These are phyloP conservation scores for Backusella mclennaniae DNA, from an alignment of 192 early-diverging fungal genomes.

Conservation along the genomic window DNA sequence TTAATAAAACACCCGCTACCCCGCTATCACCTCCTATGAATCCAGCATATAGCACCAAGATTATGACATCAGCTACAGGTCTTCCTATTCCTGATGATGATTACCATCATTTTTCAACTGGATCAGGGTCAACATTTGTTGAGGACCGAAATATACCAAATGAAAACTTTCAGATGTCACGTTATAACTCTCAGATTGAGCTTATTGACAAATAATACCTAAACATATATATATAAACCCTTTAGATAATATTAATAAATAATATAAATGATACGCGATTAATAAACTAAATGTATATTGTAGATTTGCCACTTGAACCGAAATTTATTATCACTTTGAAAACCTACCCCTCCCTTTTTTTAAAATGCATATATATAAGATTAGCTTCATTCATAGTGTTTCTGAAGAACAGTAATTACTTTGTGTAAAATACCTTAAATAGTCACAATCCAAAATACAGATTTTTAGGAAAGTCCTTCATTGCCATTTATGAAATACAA, in stretches of 20 bases:
- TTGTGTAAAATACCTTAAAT: too few species aligned
- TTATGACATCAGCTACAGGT: not conserved
- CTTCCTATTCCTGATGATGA: not conserved
- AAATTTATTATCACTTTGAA: not conserved
- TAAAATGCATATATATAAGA: too few species aligned
- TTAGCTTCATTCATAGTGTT: too few species aligned
- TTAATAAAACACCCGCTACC: not conserved
- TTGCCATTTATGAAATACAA: not conserved
- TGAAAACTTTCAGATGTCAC: not conserved
- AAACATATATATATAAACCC: not conserved
- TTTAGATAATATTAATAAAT: not conserved
- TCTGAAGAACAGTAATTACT: too few species aligned
- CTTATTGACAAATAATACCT: not conserved
- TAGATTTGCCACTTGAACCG: not conserved
- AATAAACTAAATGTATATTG: not conserved
- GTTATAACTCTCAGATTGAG: not conserved
- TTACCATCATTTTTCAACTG: not conserved
- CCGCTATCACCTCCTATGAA: not conserved
- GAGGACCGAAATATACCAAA: not conserved
- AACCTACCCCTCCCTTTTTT: not conserved
- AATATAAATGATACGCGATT: not conserved
- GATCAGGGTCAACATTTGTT: not conserved
- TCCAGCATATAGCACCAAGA: not conserved
- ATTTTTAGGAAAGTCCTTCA: too few species aligned
- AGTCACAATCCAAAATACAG: too few species aligned